Evolutionary conservation across 768 basidiomycete species (phyloP).

Genomic region (Leucogyrophana mollusca): DNA sequence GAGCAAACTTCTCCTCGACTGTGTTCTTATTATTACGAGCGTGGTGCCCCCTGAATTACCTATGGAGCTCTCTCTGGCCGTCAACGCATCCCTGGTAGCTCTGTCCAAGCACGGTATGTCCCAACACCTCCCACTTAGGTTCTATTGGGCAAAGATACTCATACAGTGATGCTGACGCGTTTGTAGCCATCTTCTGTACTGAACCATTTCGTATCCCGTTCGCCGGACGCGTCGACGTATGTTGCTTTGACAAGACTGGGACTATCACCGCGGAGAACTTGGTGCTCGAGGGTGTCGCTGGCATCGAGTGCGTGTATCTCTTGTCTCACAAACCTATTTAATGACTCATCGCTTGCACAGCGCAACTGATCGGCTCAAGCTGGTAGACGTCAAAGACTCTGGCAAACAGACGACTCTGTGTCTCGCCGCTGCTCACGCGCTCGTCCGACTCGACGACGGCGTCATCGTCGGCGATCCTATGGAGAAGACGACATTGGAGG

Average conservation of each 20-base stretch:
- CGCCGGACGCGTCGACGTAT: conserved; percentile 95
- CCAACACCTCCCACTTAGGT: neutral
- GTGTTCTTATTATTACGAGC: conserved; percentile 93
- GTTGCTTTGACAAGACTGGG: conserved; percentile 99
- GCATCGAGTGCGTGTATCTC: conserved; percentile 70
- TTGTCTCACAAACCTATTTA: conserved; percentile 2
- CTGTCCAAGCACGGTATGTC: conserved; percentile 85
- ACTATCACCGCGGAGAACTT: conserved; percentile 97
- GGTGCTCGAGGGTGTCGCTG: conserved; percentile 91
- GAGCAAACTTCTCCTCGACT: conserved; percentile 92
- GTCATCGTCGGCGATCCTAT: conserved; percentile 96
- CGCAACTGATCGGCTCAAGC: conserved; percentile 53
- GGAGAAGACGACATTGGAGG: conserved; percentile 95
- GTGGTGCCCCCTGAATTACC: conserved; percentile 98
- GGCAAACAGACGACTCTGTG: conserved; percentile 78
- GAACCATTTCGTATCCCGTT: conserved; percentile 98
- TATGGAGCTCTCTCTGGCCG: conserved; percentile 96
- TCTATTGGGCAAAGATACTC: neutral
- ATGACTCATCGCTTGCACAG: too few relatives aligned
- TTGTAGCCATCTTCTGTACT: conserved; percentile 93
- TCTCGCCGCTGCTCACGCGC: conserved; percentile 91
- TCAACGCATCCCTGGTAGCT: conserved; percentile 92
- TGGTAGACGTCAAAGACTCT: conserved; percentile 79
- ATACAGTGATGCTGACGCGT: neutral
- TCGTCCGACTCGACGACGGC: conserved; percentile 93